phyloP scores from a whole-genome alignment of 352 stramenopile genomes.

The Globisporangium mamillatum region DNA sequence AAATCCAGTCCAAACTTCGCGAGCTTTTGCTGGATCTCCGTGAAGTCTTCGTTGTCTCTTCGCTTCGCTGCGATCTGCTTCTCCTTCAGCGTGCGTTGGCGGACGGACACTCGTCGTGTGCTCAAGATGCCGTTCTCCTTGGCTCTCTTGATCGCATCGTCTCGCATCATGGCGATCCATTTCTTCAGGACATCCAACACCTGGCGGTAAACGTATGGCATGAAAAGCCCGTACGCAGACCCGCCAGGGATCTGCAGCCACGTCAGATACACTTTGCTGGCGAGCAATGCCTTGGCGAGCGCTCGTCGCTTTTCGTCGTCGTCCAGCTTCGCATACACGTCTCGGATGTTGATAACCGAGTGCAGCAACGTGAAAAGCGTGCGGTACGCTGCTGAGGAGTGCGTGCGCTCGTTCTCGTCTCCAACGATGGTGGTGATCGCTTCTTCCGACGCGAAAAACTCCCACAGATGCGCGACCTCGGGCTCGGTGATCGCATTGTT shows the following conservation, averaged over 20 bases:
- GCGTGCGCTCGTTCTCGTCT: constrained; percentile 30
- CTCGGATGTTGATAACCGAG: constrained; percentile 52
- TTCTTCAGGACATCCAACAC: constrained; percentile 79
- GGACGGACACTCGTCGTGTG: constrained; percentile 5
- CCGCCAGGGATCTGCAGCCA: constrained; percentile 84
- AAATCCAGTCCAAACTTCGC: constrained; percentile 53
- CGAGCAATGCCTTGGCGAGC: constrained; percentile 61
- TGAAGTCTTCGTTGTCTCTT: constrained; percentile 23
- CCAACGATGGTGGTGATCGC: constrained; percentile 34
- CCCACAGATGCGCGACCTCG: constrained; percentile 40
- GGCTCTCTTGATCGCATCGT: constrained; percentile 8
- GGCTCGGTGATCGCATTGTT: constrained; percentile 10
- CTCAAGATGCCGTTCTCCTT: constrained; percentile 3
- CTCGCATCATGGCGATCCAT: constrained; percentile 49
- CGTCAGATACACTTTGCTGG: constrained; percentile 69
- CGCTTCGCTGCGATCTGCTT: constrained; percentile 16
- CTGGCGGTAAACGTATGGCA: constrained; percentile 82
- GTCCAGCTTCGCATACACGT: constrained; percentile 43
- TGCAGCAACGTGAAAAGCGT: constrained; percentile 65
- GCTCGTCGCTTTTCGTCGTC: constrained; percentile 35
- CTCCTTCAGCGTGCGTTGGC: constrained; percentile 16
- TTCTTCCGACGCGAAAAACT: constrained; percentile 56
- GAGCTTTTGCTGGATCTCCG: constrained; percentile 31
- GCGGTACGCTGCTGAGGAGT: constrained; percentile 48
- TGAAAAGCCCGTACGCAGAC: constrained; percentile 80